Conservation (phyloP, 495 filamentous ascomycete genomes). For the Penicillium ucsense region DNA sequence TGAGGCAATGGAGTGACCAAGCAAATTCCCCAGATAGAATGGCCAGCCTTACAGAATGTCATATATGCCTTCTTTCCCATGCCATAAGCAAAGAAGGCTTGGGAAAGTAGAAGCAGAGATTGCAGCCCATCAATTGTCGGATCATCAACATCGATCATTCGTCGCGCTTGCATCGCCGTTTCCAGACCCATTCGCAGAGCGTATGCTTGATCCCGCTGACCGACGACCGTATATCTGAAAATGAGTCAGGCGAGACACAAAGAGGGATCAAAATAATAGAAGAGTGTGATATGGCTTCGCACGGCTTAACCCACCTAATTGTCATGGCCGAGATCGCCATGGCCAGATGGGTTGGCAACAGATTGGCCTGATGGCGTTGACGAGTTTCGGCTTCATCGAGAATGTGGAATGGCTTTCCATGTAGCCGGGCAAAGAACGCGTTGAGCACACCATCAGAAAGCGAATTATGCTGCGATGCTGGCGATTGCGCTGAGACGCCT, state of each 20-base stretch:
- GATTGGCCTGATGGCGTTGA: slow-evolving; percentile 54
- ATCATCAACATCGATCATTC: slow-evolving; percentile 65
- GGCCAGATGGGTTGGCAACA: slow-evolving; percentile 52
- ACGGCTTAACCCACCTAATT: slow-evolving; percentile 41
- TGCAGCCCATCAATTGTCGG: slow-evolving; percentile 69
- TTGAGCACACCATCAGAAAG: slow-evolving; percentile 57
- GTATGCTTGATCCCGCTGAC: slow-evolving; percentile 46
- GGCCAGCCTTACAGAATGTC: slow-evolving; percentile 52
- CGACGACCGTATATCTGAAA: slow-evolving; percentile 48
- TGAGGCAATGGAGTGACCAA: background rate
- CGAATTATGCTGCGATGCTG: slow-evolving; percentile 17
- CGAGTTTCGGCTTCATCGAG: slow-evolving; percentile 63
- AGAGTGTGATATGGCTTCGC: too few species aligned
- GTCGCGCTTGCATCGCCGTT: slow-evolving; percentile 55
- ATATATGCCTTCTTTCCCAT: slow-evolving; percentile 79
- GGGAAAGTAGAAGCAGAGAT: slow-evolving; percentile 62
- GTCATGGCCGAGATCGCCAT: slow-evolving; percentile 68
- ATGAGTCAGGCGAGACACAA: slow-evolving; percentile 1
- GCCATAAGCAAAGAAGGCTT: slow-evolving; percentile 65
- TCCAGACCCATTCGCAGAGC: slow-evolving; percentile 47
- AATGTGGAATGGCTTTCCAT: slow-evolving; percentile 70
- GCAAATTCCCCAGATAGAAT: background rate
- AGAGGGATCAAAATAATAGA: background rate
- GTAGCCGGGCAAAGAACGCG: slow-evolving; percentile 64
- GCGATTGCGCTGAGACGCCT: slow-evolving; percentile 14